Evolutionary conservation across 2,329 filamentous ascomycete species (phyloP), one percentile per base, ranked within the genome.

Genomic region (Acrocalymma vagum): DNA sequence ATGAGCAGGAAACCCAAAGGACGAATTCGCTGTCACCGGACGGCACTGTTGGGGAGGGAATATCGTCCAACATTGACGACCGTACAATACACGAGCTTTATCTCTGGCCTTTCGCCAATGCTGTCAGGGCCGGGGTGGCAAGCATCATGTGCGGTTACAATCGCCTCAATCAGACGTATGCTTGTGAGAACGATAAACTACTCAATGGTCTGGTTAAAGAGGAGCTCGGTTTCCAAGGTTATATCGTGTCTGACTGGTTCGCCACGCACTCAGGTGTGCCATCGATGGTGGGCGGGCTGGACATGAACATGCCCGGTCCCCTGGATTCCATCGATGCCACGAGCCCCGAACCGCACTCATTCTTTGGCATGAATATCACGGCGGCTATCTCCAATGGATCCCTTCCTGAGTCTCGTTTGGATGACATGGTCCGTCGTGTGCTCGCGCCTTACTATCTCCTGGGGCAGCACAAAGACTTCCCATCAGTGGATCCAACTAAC

Each of bases 61-160:
- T 11, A 27, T 6, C 10, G 25, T 33, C 29, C 25, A 84, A 84
- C 48, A 70, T 84, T 3, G 83, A 85, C 42, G 84, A 86, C 58
- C 78, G 78, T 46, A 82, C 82, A 0, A 70, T 86, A 22, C 82
- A 85, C 48, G 83, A 86, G 60, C 72, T 80, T 11, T 87, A 87
- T 36, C 72, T 82, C 2, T 86, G 80, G 74, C 83, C 83, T 0
- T 87, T 85, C 42, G 76, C 81, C 51, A 79, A 86, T 41, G 76
- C 78, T 0, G 64, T 86, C 4, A 72, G 65, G 17, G 80, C 80
- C 4, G 82, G 82, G 1, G 76, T 76, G 0, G 80, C 72, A 0
- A 79, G 76, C 0, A 69, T 84, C 29, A 85, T 86, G 83, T 86
- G 83, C 50, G 67, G 63, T 1, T 71, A 72, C 40, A 58, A 72